Conservation (phyloP, 768 basidiomycete genomes). For the Lepiota brunneoincarnata region DNA sequence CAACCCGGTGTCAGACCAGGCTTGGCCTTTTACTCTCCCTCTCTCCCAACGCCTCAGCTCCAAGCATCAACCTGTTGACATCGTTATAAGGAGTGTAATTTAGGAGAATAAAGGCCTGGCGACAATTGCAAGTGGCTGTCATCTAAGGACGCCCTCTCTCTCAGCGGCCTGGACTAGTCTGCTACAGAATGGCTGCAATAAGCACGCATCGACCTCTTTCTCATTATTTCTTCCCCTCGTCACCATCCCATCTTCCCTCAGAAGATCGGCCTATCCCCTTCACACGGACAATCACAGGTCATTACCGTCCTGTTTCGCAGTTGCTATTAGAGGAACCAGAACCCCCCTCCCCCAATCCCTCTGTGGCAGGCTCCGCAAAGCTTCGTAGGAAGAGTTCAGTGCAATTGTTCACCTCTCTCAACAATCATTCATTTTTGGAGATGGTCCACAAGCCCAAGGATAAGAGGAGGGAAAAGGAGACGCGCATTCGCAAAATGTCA, state of each 20-base stretch:
- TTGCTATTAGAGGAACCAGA: slow-evolving; percentile 22
- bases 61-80: background rate
- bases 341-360: background rate
- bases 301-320: slow-evolving; percentile 41
- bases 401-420: slow-evolving; percentile 1
- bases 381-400: slow-evolving; percentile 3
- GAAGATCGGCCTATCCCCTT: slow-evolving; percentile 14
- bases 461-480: slow-evolving; percentile 25
- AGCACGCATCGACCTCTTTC: slow-evolving; percentile 10
- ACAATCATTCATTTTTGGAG: slow-evolving; percentile 7
- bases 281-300: slow-evolving; percentile 18
- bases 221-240: background rate
- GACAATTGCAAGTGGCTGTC: background rate
- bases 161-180: slow-evolving; percentile 9
- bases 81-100: too few relatives aligned
- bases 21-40: background rate
- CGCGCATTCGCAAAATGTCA: background rate
- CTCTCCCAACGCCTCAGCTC: background rate
- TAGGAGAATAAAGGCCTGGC: background rate
- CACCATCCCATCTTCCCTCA: slow-evolving; percentile 8
- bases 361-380: background rate
- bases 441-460: slow-evolving; percentile 38
- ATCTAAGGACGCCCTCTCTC: background rate
- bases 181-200: slow-evolving; percentile 11
- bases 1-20: slow-evolving; percentile 8